phyloP scores from a whole-genome alignment of 2,329 filamentous ascomycete species.

The Leptographium lundbergii region DNA sequence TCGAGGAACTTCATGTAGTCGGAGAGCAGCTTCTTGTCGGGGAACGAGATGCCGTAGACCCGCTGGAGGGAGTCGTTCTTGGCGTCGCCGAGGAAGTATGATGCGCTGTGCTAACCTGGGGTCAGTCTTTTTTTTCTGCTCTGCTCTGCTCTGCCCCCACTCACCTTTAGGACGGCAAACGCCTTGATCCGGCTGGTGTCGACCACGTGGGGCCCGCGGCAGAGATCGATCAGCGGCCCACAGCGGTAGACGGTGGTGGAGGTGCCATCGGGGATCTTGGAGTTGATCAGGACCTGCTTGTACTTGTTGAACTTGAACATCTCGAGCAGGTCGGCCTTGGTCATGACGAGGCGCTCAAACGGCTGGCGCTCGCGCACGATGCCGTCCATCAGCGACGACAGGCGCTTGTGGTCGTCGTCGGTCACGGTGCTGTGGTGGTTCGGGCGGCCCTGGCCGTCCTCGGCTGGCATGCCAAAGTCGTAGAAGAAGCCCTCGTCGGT shows the following conservation, averaged over 20 bases:
- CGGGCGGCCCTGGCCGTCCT: conserved; percentile 22
- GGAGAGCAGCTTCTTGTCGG: conserved; percentile 87
- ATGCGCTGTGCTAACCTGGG: conserved; percentile 20
- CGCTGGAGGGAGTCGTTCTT: conserved; percentile 91
- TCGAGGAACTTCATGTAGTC: conserved; percentile 93
- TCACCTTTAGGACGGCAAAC: conserved; percentile 72
- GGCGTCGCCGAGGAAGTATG: conserved; percentile 86
- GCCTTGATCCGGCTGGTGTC: conserved; percentile 89
- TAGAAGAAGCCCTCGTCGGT: conserved; percentile 93
- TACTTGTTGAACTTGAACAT: conserved; percentile 99
- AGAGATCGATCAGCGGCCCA: conserved; percentile 88
- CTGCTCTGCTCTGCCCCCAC: not conserved
- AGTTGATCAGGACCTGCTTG: conserved; percentile 94
- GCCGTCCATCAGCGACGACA: conserved; percentile 67
- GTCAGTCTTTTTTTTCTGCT: not conserved
- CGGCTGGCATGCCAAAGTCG: conserved; percentile 76
- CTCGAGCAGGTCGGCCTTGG: conserved; percentile 82
- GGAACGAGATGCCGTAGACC: conserved; percentile 90
- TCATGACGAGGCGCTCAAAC: conserved; percentile 79
- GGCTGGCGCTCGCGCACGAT: conserved; percentile 95
- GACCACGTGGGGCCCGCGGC: conserved; percentile 86
- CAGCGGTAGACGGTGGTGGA: conserved; percentile 91
- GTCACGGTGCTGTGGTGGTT: conserved; percentile 41
- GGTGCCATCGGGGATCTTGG: conserved; percentile 79
- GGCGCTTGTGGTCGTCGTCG: conserved; percentile 66